Conservation (phyloP, 306 rosid species). For the Trifolium dubium region DNA sequence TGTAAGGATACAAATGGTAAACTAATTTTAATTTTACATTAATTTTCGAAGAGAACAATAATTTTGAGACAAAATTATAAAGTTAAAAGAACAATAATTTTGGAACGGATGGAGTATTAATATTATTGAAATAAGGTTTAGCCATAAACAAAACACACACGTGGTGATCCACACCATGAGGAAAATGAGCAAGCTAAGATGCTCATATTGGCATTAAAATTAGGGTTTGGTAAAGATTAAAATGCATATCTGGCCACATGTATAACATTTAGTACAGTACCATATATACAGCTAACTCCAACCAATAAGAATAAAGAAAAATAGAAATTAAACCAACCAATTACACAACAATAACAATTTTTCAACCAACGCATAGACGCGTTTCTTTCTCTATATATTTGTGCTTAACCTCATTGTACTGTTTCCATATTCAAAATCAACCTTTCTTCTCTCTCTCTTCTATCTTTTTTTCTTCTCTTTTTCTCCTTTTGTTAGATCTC, state of each 20-base stretch:
- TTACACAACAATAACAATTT: background rate
- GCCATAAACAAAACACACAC: background rate
- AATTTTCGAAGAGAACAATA: too few relatives aligned
- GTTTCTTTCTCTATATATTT: constrained; percentile 35
- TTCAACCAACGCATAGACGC: constrained; percentile 40
- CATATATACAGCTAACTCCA: constrained; percentile 53
- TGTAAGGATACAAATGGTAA: too few relatives aligned
- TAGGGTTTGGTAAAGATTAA: constrained; percentile 62
- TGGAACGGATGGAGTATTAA: too few relatives aligned
- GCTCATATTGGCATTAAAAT: constrained; percentile 29
- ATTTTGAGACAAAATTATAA: too few relatives aligned
- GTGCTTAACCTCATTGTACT: constrained; percentile 39
- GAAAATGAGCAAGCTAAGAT: constrained; percentile 34
- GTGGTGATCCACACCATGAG: constrained; percentile 17
- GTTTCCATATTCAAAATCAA: constrained; percentile 41
- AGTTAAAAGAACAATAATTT: too few relatives aligned
- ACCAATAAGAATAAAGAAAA: constrained; percentile 54
- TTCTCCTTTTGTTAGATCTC: constrained; percentile 50
- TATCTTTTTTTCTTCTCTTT: background rate
- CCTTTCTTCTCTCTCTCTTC: constrained; percentile 17
- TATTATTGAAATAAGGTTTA: too few relatives aligned
- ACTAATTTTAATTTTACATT: too few relatives aligned
- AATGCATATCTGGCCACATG: constrained; percentile 49
- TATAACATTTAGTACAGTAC: constrained; percentile 39
- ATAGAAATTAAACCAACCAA: constrained; percentile 26